Evolutionary conservation across 139 green algal species (phyloP).

Genomic region (Coccomyxa sp.): DNA sequence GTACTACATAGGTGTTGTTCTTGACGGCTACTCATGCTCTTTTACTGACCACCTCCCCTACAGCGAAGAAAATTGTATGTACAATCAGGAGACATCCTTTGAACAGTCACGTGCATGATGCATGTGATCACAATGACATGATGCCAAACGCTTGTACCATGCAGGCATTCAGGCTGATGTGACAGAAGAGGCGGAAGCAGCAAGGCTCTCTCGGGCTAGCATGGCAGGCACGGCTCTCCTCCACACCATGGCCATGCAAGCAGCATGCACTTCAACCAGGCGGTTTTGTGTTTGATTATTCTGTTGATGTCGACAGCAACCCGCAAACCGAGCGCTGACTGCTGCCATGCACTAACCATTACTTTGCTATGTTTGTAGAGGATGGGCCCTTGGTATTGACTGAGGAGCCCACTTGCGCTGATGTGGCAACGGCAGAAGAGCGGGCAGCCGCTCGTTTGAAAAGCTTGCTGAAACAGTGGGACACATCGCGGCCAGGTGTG

Average conservation of each 20-base stretch:
- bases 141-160: too few relatives aligned
- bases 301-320: too few relatives aligned
- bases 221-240: not conserved
- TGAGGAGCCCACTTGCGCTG: not conserved
- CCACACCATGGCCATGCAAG: too few relatives aligned
- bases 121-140: too few relatives aligned
- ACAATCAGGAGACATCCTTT: too few relatives aligned
- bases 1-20: constrained; percentile 77
- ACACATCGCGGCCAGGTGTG: not conserved
- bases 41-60: not conserved
- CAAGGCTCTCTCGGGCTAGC: not conserved
- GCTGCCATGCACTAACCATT: not conserved
- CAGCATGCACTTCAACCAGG: too few relatives aligned
- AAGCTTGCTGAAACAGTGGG: not conserved
- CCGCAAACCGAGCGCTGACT: too few relatives aligned
- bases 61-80: not conserved
- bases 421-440: not conserved
- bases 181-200: not conserved
- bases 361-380: not conserved
- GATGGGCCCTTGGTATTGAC: not conserved
- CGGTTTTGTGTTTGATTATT: too few relatives aligned
- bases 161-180: not conserved
- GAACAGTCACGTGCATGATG: not conserved
- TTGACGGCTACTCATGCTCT: constrained; percentile 41
- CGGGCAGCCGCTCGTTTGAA: not conserved